phyloP scores from a whole-genome alignment of 345 rosid species.

The Hibiscus syriacus region DNA sequence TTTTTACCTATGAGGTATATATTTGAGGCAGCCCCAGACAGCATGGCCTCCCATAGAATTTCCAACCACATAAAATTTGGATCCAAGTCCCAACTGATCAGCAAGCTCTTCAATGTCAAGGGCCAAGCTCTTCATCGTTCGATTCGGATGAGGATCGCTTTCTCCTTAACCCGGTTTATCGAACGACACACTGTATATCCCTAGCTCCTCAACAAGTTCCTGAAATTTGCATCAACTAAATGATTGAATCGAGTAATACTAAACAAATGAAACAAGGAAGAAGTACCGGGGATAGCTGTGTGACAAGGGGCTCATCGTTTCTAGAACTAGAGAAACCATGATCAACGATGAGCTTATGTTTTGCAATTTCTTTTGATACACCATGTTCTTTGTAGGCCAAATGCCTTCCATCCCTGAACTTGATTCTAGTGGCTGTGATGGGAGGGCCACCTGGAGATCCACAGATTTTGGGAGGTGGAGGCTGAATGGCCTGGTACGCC shows the following conservation, averaged over 20 bases:
- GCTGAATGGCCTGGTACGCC: too few species aligned
- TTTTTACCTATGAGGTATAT: constrained; percentile 50
- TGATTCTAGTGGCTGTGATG: constrained; percentile 35
- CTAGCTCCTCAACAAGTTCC: constrained; percentile 37
- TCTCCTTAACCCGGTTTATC: constrained; percentile 52
- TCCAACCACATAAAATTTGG: too few species aligned
- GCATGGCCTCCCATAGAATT: too few species aligned
- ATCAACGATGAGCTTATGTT: constrained; percentile 26
- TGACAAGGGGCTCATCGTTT: constrained; percentile 20
- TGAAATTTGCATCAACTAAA: constrained; percentile 7
- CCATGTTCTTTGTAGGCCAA: constrained; percentile 35
- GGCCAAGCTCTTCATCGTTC: constrained; percentile 34
- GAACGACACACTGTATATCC: constrained; percentile 29
- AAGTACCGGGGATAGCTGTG: constrained; percentile 25
- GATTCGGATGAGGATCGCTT: constrained; percentile 37
- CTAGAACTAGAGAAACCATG: constrained; percentile 39
- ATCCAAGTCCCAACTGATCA: too few species aligned
- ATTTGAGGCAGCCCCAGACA: constrained; percentile 46
- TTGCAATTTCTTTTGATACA: constrained; percentile 30
- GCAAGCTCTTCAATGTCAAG: too few species aligned
- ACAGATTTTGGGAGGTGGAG: too few species aligned
- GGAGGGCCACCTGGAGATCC: constrained; percentile 29
- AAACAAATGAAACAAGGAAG: background rate
- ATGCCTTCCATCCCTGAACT: too few species aligned
- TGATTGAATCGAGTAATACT: background rate